Conservation (phyloP, 257 asterid species). For the Knoxia roxburghii region DNA sequence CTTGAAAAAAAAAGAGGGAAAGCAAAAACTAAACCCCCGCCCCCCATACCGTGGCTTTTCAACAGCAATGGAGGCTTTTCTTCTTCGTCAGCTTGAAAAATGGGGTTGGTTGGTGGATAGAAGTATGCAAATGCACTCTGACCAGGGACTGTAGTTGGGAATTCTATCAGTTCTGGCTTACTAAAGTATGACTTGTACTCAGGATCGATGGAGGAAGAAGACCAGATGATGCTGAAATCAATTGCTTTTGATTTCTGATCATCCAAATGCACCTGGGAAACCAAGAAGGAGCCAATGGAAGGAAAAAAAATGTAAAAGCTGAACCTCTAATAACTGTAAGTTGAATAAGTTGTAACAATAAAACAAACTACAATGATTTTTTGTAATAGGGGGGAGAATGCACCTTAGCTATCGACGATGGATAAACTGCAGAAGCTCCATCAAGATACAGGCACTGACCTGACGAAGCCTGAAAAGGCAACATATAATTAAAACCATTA, state of each 20-base stretch:
- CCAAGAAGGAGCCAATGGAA: conserved; percentile 9
- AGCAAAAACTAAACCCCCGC: conserved; percentile 2
- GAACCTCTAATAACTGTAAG: neutral
- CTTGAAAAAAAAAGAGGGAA: neutral
- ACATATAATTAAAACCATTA: conserved; percentile 11
- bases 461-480: conserved; percentile 55
- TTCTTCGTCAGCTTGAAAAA: conserved; percentile 52
- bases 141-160: conserved; percentile 85
- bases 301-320: no score
- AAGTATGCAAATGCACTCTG: conserved; percentile 86
- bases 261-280: conserved; percentile 65
- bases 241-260: conserved; percentile 58
- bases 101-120: conserved; percentile 87
- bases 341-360: conserved; percentile 18
- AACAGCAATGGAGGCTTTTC: conserved; percentile 90
- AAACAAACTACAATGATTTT: conserved; percentile 1
- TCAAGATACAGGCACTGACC: conserved; percentile 60
- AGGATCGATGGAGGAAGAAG: conserved; percentile 57
- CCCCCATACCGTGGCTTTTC: conserved; percentile 79
- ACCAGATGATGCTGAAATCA: conserved; percentile 63
- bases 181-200: conserved; percentile 48
- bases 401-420: conserved; percentile 86
- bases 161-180: conserved; percentile 72
- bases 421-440: conserved; percentile 84
- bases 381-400: conserved; percentile 6